Evolutionary conservation across 2,329 filamentous ascomycete genomes (phyloP).

Genomic region (Arthroderma uncinatum): DNA sequence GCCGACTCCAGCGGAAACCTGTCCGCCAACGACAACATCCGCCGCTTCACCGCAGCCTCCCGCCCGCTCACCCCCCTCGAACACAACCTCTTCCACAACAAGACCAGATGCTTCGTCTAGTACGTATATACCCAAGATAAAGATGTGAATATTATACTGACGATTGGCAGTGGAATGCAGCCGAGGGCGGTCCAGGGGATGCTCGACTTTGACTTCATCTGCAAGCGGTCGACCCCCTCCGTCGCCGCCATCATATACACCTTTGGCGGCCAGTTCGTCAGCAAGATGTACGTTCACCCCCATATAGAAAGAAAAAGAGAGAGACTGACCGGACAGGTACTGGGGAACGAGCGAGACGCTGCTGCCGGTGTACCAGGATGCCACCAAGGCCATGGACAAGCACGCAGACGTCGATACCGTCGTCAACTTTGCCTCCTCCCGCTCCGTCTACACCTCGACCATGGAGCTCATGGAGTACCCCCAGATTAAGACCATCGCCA

Average conservation of each 20-base stretch:
- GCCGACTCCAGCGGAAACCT: slow-evolving; percentile 40
- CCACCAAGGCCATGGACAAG: slow-evolving; percentile 86
- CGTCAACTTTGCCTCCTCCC: slow-evolving; percentile 98
- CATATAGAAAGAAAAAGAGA: neutral
- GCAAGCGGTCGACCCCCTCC: slow-evolving; percentile 92
- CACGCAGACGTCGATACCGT: slow-evolving; percentile 94
- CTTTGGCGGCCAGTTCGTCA: slow-evolving; percentile 98
- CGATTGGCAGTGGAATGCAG: slow-evolving; percentile 63
- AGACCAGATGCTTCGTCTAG: slow-evolving; percentile 99
- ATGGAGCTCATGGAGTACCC: slow-evolving; percentile 97
- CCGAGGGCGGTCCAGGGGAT: slow-evolving; percentile 83
- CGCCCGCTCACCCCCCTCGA: slow-evolving; percentile 79
- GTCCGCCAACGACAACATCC: slow-evolving; percentile 97
- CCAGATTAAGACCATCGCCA: slow-evolving; percentile 97
- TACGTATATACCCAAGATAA: too few species aligned
- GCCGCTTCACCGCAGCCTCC: slow-evolving; percentile 86
- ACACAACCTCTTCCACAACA: slow-evolving; percentile 94
- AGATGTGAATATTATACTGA: neutral
- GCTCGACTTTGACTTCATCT: slow-evolving; percentile 99
- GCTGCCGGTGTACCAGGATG: slow-evolving; percentile 93
- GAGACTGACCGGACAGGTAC: slow-evolving; percentile 46
- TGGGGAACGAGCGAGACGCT: slow-evolving; percentile 99
- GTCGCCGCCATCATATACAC: slow-evolving; percentile 99
- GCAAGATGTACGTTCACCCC: slow-evolving; percentile 66
- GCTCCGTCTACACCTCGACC: slow-evolving; percentile 96